Base-by-base conservation (phyloP, 2,329 filamentous ascomycete genomes). In the Diatrype stigma region DNA sequence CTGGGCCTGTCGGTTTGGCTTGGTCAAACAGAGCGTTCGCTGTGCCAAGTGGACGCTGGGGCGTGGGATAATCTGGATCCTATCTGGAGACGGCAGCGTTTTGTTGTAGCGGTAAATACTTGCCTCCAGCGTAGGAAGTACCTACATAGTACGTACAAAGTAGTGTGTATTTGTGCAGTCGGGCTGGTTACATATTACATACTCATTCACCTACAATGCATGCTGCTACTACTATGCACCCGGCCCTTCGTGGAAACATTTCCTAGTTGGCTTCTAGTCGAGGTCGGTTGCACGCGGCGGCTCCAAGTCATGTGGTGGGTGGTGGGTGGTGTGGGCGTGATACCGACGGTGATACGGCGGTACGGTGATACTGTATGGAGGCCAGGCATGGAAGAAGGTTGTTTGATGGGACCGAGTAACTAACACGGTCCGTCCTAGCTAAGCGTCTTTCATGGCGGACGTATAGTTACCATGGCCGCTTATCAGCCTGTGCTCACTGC, bases 201-300 rank as follows among this genome's bases (percentile, higher is more conserved):
- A n/a, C n/a, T n/a, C n/a, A n/a, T n/a, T n/a, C n/a, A n/a, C n/a
- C n/a, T n/a, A n/a, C n/a, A n/a, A n/a, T n/a, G n/a, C n/a, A n/a
- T n/a, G n/a, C 26, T 30, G 26, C 26, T 44, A 11, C 3, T 8
- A 11, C n/a, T 14, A 34, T 45, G 22, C 17, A 28, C 42, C 38
- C 22, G 42, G 16, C 23, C 7, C 21, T 2, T 23, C 37, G 47
- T 52, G 53, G 50, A 45, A 52, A 49, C 21, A 28, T 46, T 47
- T 45, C 19, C 40, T 26, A 34, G 40, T 47, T 47, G 47, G 47
- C 56, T 55, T 49, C 54, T 52, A 56, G 54, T 56, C 51, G 45
- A 26, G 30, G 50, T 60, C 63, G 63, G 62, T 60, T 65, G 60
- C 53, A 59, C 47, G 54, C 61, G 63, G 63, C 57, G 60, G 57